Percentiles rank a stretch among this genome's conserved stretches.
These are phyloP conservation scores for Waltiozyma sp. DNA, from an alignment of 1,139 yeast genomes.

Conservation along the genomic window DNA sequence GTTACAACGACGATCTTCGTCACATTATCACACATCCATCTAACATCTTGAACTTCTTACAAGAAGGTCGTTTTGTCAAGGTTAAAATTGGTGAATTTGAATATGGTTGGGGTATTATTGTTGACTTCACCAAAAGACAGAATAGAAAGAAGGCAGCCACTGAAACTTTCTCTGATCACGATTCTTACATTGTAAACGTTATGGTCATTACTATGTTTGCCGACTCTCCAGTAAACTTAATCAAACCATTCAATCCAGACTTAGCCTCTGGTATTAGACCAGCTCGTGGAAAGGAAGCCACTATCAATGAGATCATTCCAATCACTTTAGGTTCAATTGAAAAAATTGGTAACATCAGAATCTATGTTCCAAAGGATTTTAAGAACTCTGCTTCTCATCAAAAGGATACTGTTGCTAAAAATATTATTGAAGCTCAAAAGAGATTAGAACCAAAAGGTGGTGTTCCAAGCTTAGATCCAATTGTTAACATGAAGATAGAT, in stretches of 20 bases:
- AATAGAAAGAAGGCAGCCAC: conserved; percentile 46
- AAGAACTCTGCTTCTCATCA: conserved; percentile 46
- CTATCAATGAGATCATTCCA: conserved; percentile 73
- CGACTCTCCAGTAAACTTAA: conserved; percentile 63
- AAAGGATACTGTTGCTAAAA: conserved; percentile 62
- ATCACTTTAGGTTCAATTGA: conserved; percentile 70
- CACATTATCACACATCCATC: conserved; percentile 91
- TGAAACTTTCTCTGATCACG: conserved; percentile 60
- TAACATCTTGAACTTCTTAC: conserved; percentile 69
- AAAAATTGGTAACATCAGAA: conserved; percentile 67
- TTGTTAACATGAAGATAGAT: conserved; percentile 82
- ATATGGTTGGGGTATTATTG: conserved; percentile 94
- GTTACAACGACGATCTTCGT: conserved; percentile 67
- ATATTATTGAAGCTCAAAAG: conserved; percentile 67
- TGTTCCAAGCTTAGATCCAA: conserved; percentile 79
- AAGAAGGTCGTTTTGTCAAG: conserved; percentile 77
- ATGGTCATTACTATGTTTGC: conserved; percentile 69
- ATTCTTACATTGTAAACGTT: conserved; percentile 79
- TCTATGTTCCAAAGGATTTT: conserved; percentile 73
- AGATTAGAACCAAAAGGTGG: conserved; percentile 69
- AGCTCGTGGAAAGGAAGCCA: conserved; percentile 56
- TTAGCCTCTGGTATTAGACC: conserved; percentile 88
- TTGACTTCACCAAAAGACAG: conserved; percentile 60
- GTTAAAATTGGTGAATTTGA: conserved; percentile 44
- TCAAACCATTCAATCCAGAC: conserved; percentile 58